A percentile compares a stretch with the other conserved stretches of the same genome.
These are phyloP conservation scores for Trypanosoma lewisi DNA, from an alignment of 208 protist species.

Conservation along the genomic window DNA sequence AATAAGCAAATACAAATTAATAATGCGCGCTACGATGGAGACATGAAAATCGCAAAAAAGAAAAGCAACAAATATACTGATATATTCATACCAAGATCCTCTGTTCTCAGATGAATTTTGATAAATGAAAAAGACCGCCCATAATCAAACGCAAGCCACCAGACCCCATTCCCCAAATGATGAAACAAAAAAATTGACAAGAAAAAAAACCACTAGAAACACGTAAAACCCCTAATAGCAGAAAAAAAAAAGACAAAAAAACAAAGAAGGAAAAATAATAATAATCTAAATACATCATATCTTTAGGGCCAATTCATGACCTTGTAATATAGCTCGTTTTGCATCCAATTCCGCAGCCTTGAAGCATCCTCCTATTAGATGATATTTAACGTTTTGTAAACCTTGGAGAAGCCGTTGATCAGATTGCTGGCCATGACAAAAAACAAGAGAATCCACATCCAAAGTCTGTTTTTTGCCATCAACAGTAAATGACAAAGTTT, in stretches of 20 bases:
- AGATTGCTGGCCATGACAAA: slow-evolving; percentile 86
- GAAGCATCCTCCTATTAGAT: slow-evolving; percentile 25
- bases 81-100: too few relatives aligned
- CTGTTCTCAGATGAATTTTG: too few relatives aligned
- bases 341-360: slow-evolving; percentile 24
- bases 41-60: slow-evolving; percentile 8
- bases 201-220: too few relatives aligned
- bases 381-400: slow-evolving; percentile 11
- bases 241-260: slow-evolving; percentile 18
- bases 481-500: slow-evolving; percentile 45
- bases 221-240: too few relatives aligned
- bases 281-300: slow-evolving; percentile 6
- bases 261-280: slow-evolving; percentile 5
- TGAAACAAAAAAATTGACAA: too few relatives aligned
- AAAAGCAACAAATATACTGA: background rate
- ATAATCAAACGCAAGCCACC: too few relatives aligned
- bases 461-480: slow-evolving; percentile 38
- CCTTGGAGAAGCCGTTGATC: slow-evolving; percentile 41
- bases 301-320: slow-evolving; percentile 22
- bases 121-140: too few relatives aligned
- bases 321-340: slow-evolving; percentile 25
- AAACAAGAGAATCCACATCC: slow-evolving; percentile 78
- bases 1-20: slow-evolving; percentile 13
- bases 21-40: too few relatives aligned
- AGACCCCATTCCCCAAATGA: too few relatives aligned